phyloP scores from a whole-genome alignment of 75 land plant genomes.

The Larix kaempferi region DNA sequence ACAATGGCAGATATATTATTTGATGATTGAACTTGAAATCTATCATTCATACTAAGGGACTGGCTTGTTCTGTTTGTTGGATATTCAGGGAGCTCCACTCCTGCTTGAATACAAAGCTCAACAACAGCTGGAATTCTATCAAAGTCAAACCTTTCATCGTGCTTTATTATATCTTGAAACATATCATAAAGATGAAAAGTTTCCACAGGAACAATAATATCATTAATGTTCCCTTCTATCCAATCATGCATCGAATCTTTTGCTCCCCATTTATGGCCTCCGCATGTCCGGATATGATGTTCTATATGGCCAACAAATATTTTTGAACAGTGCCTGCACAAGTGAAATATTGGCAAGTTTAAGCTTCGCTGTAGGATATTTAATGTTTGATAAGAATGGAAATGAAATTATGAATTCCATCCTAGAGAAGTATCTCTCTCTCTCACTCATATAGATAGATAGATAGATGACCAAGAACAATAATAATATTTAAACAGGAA shows the following conservation, averaged over 20 bases:
- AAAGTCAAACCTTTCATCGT: slow-evolving; percentile 58
- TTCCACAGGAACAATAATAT: slow-evolving; percentile 62
- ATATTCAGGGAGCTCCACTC: slow-evolving; percentile 44
- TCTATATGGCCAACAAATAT: slow-evolving; percentile 61
- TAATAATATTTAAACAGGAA: background rate
- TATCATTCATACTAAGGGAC: slow-evolving; percentile 28
- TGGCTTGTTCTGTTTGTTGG: slow-evolving; percentile 47
- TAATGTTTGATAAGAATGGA: background rate
- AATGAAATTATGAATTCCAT: background rate
- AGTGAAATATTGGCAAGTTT: background rate
- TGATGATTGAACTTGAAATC: slow-evolving; percentile 36
- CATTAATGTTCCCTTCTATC: slow-evolving; percentile 51
- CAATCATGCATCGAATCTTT: slow-evolving; percentile 50
- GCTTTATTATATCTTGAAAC: slow-evolving; percentile 52
- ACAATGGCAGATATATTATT: slow-evolving; percentile 4
- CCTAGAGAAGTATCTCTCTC: background rate
- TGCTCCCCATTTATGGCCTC: slow-evolving; percentile 32
- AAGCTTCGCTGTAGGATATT: too few species aligned
- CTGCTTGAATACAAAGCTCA: slow-evolving; percentile 77
- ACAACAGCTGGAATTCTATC: slow-evolving; percentile 63
- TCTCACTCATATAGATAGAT: background rate
- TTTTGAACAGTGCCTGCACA: slow-evolving; percentile 63
- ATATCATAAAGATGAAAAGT: slow-evolving; percentile 53
- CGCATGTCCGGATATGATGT: slow-evolving; percentile 57
- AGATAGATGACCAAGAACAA: background rate